phyloP scores from a whole-genome alignment of 345 rosid species.

The Raphanus sativus region DNA sequence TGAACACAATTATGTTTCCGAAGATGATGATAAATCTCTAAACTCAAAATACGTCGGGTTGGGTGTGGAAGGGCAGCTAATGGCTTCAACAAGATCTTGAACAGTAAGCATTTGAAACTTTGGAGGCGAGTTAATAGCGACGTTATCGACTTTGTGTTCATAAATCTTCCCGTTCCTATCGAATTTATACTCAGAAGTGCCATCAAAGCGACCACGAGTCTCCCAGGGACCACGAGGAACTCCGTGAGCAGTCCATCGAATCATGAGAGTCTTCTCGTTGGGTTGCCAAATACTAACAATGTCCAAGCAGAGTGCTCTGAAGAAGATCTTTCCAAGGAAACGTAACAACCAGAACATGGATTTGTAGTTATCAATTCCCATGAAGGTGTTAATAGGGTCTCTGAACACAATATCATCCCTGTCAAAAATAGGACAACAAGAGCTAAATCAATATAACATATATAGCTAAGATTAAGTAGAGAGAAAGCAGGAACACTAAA shows the following conservation, averaged over 20 bases:
- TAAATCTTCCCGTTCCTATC: constrained; percentile 79
- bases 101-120: constrained; percentile 59
- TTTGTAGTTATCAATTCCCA: constrained; percentile 75
- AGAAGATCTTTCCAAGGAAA: constrained; percentile 78
- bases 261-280: constrained; percentile 59
- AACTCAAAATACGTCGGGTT: constrained; percentile 76
- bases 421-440: not conserved
- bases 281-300: constrained; percentile 77
- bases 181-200: constrained; percentile 82
- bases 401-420: constrained; percentile 84
- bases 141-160: constrained; percentile 78
- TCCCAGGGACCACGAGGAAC: constrained; percentile 89
- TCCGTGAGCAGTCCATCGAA: constrained; percentile 82
- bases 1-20: constrained; percentile 31
- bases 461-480: not conserved
- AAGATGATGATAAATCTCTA: constrained; percentile 30
- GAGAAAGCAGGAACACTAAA: not conserved
- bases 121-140: constrained; percentile 64
- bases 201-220: constrained; percentile 75
- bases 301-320: constrained; percentile 71
- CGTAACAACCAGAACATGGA: constrained; percentile 76
- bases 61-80: constrained; percentile 70
- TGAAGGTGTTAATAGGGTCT: constrained; percentile 75
- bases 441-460: not conserved
- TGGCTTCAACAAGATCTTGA: constrained; percentile 64